Percentiles rank a stretch among this genome's conserved stretches.
Evolutionary conservation across 345 rosid genomes (phyloP).

Genomic region (Linum usitatissimum): DNA sequence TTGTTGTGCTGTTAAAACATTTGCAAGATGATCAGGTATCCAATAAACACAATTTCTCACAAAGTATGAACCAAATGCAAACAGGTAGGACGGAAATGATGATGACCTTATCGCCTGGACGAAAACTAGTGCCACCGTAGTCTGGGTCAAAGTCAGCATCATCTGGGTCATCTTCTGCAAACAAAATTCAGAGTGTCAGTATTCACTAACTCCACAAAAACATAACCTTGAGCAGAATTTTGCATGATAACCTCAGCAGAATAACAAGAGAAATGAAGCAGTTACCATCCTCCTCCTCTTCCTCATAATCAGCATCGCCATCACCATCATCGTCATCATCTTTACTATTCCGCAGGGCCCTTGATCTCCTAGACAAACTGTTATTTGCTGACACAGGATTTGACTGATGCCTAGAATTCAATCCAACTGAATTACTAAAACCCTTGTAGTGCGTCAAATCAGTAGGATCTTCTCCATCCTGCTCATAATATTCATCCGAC

Average conservation of each 20-base stretch:
- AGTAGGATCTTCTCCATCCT: constrained; percentile 92
- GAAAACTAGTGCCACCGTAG: constrained; percentile 32
- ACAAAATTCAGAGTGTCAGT: not conserved
- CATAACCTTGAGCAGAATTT: not conserved
- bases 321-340: constrained; percentile 37
- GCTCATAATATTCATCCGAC: constrained; percentile 99
- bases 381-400: constrained; percentile 30
- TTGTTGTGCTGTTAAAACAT: too few relatives aligned
- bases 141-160: constrained; percentile 97
- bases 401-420: constrained; percentile 41
- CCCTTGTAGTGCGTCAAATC: constrained; percentile 56
- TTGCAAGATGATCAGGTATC: too few relatives aligned
- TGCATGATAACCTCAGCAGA: constrained; percentile 1
- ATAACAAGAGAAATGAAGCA: constrained; percentile 16
- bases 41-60: too few relatives aligned
- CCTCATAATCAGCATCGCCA: constrained; percentile 68
- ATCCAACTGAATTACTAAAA: constrained; percentile 37
- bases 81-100: not conserved
- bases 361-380: constrained; percentile 43
- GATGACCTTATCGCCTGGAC: constrained; percentile 47
- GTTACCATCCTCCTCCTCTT: constrained; percentile 80
- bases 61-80: not conserved
- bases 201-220: not conserved
- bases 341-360: constrained; percentile 29
- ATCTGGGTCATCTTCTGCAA: constrained; percentile 93